Base-by-base conservation (phyloP, 805 yeast species). In the Dipodascopsis tothii region DNA sequence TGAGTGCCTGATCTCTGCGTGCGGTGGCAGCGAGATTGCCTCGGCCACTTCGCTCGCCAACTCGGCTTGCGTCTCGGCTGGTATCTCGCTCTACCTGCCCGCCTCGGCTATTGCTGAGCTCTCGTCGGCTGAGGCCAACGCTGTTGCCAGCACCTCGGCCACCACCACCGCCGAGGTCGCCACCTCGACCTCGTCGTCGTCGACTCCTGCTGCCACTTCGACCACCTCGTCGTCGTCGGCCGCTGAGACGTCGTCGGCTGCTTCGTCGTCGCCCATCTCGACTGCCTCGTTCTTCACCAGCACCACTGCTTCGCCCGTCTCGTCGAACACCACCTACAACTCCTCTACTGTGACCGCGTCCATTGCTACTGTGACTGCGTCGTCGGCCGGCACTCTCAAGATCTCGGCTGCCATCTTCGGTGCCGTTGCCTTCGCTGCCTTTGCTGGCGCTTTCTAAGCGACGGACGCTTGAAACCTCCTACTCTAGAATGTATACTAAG, bases 121-220 rank as follows among this genome's bases (percentile, higher is more conserved):
- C 52, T 56, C 63, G 21, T 55, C 57, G 9, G 74, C 65, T 16
- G 74, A 74, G 17, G 74, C 73, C 22, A 58, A 63, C 41, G 52
- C 61, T 9, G 71, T 74, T 74, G 58, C 65, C 57, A 65, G 71
- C 69, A 75, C 74, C 22, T 67, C 67, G 3, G 63, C 71, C 3
- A 54, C 66, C 35, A 62, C 70, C 4, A 50, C 63, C 6, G 60
- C 42, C 14, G 44, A 69, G 25, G 43, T 54, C 18, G 33, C 41
- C 11, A 69, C 70, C 18, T 68, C 41, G 11, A 40, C 34, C 9
- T 16, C 35, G 3, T 21, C 34, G 4, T 5, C 46, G 11, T 21
- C 23, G n/a, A 33, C 32, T 9, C 44, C 50, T 21, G 23, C 18
- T n/a, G 43, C 44, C 20, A 22, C 43, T 2, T 40, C 44, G 17